Percentiles rank a stretch among this genome's conserved stretches.
phyloP scores from a whole-genome alignment of 768 basidiomycete species.

The Pisolithus marmoratus region DNA sequence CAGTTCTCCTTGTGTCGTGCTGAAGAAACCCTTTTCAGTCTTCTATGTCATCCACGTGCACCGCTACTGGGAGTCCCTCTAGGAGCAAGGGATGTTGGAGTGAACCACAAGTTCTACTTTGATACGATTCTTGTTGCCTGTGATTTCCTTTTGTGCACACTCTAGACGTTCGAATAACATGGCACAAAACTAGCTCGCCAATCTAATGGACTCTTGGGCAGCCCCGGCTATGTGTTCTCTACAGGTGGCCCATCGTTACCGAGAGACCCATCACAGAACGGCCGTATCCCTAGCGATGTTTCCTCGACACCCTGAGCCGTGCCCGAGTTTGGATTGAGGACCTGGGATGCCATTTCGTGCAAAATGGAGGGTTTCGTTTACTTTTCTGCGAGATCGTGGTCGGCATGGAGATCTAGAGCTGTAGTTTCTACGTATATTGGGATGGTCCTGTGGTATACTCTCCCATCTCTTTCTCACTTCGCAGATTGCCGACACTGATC shows the following conservation, averaged over 20 bases:
- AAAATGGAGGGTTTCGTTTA: not conserved
- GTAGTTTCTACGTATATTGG: too few relatives aligned
- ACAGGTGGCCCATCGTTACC: not conserved
- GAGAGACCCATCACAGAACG: not conserved
- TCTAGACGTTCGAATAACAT: too few relatives aligned
- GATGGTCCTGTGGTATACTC: not conserved
- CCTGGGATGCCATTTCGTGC: not conserved
- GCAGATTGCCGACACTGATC: not conserved
- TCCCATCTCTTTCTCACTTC: not conserved
- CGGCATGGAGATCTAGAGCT: not conserved
- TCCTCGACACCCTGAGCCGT: not conserved
- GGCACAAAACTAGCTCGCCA: too few relatives aligned
- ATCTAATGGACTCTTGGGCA: not conserved
- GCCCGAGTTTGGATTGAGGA: not conserved
- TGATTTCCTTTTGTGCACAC: too few relatives aligned
- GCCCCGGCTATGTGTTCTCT: not conserved
- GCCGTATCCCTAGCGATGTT: not conserved
- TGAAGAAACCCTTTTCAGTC: too few relatives aligned
- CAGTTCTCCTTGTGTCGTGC: too few relatives aligned
- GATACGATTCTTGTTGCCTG: too few relatives aligned
- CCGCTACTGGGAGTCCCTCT: too few relatives aligned
- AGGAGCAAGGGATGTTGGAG: too few relatives aligned
- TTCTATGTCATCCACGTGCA: too few relatives aligned
- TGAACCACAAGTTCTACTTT: too few relatives aligned
- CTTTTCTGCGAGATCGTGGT: not conserved